phyloP scores from a whole-genome alignment of 2,329 filamentous ascomycete genomes.

The Cercospora zeina region DNA sequence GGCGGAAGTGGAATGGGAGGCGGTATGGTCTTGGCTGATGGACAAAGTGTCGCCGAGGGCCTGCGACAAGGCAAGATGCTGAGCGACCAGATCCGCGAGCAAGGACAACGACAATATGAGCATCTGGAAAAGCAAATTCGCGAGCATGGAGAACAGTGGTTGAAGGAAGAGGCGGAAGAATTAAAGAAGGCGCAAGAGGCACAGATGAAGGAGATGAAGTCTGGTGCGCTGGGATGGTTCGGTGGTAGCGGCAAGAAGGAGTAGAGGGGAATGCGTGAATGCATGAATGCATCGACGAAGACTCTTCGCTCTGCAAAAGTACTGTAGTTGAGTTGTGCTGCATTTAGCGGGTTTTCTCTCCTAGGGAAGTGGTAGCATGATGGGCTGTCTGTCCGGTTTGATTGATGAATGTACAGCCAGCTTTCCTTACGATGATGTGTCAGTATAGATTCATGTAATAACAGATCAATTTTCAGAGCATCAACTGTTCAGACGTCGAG shows the following conservation, averaged over 20 bases:
- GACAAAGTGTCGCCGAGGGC: slow-evolving; percentile 68
- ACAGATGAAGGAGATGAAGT: slow-evolving; percentile 89
- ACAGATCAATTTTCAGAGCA: too few relatives aligned
- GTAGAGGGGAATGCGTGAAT: slow-evolving; percentile 4
- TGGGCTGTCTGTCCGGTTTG: not conserved
- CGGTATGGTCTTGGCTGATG: slow-evolving; percentile 55
- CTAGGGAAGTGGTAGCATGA: not conserved
- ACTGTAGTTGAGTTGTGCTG: slow-evolving; percentile 6
- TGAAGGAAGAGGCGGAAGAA: slow-evolving; percentile 86
- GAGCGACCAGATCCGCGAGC: slow-evolving; percentile 88
- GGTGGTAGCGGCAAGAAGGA: slow-evolving; percentile 34
- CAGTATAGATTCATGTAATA: not conserved
- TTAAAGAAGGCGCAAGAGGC: slow-evolving; percentile 89
- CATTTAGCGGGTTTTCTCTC: slow-evolving; percentile 9
- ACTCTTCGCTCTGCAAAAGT: not conserved
- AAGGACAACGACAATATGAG: slow-evolving; percentile 87
- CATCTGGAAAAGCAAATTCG: slow-evolving; percentile 85
- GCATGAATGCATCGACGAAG: not conserved
- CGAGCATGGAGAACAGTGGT: slow-evolving; percentile 91
- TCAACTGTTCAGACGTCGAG: too few relatives aligned
- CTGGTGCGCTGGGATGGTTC: slow-evolving; percentile 64
- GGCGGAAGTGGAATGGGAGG: slow-evolving; percentile 57
- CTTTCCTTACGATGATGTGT: not conserved
- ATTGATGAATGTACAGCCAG: not conserved
- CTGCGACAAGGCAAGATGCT: slow-evolving; percentile 94